A percentile compares a stretch with the other conserved stretches of the same genome.
These are phyloP conservation scores for Arxiozyma bovina DNA, from an alignment of 1,139 yeast species.

Conservation along the genomic window DNA sequence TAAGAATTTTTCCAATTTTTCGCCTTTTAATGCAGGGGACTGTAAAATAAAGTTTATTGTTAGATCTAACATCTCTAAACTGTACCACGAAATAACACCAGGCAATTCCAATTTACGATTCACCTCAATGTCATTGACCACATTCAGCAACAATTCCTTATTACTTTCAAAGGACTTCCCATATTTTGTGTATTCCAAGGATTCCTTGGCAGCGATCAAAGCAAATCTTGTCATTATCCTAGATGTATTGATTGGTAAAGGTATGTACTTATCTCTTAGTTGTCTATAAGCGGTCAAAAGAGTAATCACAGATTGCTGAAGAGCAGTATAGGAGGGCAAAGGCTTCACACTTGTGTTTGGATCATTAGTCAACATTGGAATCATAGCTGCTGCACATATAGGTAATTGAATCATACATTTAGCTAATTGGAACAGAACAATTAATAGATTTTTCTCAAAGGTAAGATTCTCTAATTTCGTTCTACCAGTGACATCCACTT, in stretches of 20 bases:
- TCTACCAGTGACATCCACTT: constrained; percentile 55
- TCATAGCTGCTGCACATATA: constrained; percentile 41
- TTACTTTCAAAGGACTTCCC: constrained; percentile 71
- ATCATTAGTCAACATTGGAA: neutral
- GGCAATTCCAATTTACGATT: constrained; percentile 49
- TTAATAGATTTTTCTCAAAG: constrained; percentile 45
- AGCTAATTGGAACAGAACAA: constrained; percentile 70
- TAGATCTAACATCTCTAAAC: constrained; percentile 47
- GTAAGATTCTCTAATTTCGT: constrained; percentile 19
- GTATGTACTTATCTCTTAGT: constrained; percentile 39
- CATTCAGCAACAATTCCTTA: constrained; percentile 44
- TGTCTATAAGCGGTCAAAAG: constrained; percentile 51
- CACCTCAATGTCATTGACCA: constrained; percentile 41
- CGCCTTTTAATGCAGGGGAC: constrained; percentile 20
- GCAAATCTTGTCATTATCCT: constrained; percentile 62
- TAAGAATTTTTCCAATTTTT: constrained; percentile 25
- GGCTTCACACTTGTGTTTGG: constrained; percentile 26
- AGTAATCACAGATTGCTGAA: constrained; percentile 68
- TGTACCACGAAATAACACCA: constrained; percentile 51
- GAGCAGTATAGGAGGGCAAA: constrained; percentile 54
- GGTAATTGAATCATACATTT: constrained; percentile 75
- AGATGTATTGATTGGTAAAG: constrained; percentile 65
- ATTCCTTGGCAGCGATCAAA: constrained; percentile 66
- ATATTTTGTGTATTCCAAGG: constrained; percentile 73
- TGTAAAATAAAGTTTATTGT: constrained; percentile 46